These are phyloP conservation scores for Nannizziopsis arthrosporioides DNA, from an alignment of 2,329 filamentous ascomycete genomes.

Conservation along the genomic window DNA sequence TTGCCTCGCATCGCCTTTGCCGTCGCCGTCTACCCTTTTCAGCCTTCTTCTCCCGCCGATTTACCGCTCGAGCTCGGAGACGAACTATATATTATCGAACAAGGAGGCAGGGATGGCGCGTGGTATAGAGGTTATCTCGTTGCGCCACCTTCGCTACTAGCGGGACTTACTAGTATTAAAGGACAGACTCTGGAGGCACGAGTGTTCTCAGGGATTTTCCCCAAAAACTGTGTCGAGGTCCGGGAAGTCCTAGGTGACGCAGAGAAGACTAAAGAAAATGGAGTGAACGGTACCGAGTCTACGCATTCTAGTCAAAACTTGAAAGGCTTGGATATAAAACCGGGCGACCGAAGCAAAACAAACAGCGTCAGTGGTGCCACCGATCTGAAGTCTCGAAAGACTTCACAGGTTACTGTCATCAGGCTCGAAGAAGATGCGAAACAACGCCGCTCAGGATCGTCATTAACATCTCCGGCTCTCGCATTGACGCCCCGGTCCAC, in stretches of 20 bases:
- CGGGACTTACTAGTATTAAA: conserved; percentile 78
- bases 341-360: conserved; percentile 18
- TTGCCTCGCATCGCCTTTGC: conserved; percentile 95
- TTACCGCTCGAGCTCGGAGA: conserved; percentile 95
- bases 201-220: conserved; percentile 98
- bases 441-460: conserved; percentile 23
- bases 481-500: conserved; percentile 27
- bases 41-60: conserved; percentile 74
- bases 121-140: conserved; percentile 96
- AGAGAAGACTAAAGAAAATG: conserved; percentile 30
- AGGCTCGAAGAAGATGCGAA: conserved; percentile 27
- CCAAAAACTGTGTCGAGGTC: conserved; percentile 85
- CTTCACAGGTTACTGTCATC: conserved; percentile 31
- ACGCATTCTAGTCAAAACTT: conserved; percentile 22
- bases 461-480: conserved; percentile 23
- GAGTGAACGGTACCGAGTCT: conserved; percentile 26
- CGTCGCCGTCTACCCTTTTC: conserved; percentile 88
- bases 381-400: conserved; percentile 28
- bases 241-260: conserved; percentile 77
- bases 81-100: conserved; percentile 97
- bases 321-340: conserved; percentile 11
- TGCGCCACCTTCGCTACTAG: conserved; percentile 81
- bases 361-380: conserved; percentile 17
- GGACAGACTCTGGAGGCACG: conserved; percentile 89
- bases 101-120: conserved; percentile 69